These are phyloP conservation scores for Neurospora cerealis DNA, from an alignment of 495 filamentous ascomycete species.

Conservation along the genomic window DNA sequence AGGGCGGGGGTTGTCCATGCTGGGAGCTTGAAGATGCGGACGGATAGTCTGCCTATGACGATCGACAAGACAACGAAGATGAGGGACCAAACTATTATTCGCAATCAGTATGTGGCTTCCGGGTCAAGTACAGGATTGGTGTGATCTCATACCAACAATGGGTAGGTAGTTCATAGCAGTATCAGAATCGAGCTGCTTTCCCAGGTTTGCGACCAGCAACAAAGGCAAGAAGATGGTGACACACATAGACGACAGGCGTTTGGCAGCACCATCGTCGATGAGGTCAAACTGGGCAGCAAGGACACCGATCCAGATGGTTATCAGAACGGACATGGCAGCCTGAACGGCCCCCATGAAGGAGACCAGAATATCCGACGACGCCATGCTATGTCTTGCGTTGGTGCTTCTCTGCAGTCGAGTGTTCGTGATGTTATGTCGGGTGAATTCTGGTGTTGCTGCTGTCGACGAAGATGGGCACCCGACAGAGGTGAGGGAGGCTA, in stretches of 20 bases:
- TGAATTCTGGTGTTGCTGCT: neutral
- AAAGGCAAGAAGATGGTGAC: slow-evolving; percentile 63
- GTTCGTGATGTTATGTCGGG: neutral
- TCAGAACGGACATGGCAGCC: slow-evolving; percentile 57
- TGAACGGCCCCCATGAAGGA: slow-evolving; percentile 64
- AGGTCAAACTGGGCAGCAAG: slow-evolving; percentile 48
- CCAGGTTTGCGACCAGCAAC: slow-evolving; percentile 59
- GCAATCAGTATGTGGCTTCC: neutral
- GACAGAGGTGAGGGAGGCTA: neutral
- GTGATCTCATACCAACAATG: slow-evolving; percentile 14
- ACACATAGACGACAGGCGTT: slow-evolving; percentile 55
- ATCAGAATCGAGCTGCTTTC: slow-evolving; percentile 49
- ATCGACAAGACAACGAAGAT: slow-evolving; percentile 36
- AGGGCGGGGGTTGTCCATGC: slow-evolving; percentile 57
- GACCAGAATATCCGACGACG: slow-evolving; percentile 18
- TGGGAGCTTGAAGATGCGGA: slow-evolving; percentile 39
- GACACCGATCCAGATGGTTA: slow-evolving; percentile 58
- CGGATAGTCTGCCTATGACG: slow-evolving; percentile 28
- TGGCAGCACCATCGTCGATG: slow-evolving; percentile 43
- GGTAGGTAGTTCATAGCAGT: slow-evolving; percentile 46
- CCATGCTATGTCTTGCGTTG: neutral
- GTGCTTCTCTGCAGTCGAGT: neutral
- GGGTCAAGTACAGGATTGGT: neutral
- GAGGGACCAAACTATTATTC: slow-evolving; percentile 23
- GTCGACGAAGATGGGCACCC: neutral